Base-by-base conservation (phyloP, 345 rosid genomes). In the Salix dunnii region DNA sequence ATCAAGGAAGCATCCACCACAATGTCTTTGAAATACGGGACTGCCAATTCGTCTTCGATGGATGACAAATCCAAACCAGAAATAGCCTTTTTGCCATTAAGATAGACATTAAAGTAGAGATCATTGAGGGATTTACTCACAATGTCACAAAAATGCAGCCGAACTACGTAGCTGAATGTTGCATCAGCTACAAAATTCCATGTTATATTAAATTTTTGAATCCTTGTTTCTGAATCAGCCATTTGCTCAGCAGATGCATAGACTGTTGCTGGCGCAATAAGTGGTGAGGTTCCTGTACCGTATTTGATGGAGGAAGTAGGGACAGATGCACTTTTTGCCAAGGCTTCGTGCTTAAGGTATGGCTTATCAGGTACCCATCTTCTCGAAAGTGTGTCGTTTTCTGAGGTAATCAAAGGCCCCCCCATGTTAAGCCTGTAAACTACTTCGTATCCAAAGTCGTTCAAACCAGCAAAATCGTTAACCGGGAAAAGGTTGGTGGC, bases 91-190 rank as follows among this genome's bases (percentile, higher is more conserved):
- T 89, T 92, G 1, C 83, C 88, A 48, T 90, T 90, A 5, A 92
- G 71, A 72, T 90, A 92, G 14, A 92, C 94, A 67, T 92, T 87
- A 82, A 92, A 92, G 81, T 90, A 92, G 12, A 92, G 80, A 31
- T 89, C 89, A 71, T 90, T 84, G n/a, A 87, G 84, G 58, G 93
- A 70, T 79, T 90, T 89, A 81, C 97, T 92, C 31, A 90, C 88
- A 9, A 92, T 88, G 77, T 92, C 97, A 69, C 95, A 89, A 77
- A 92, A 92, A 86, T 92, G 97, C 73, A 92, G 77, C 73, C 97
- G 81, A 27, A 92, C 58, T 69, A 90, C 35, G 82, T 92, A 92
- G 82, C 72, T 79, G 76, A 88, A 92, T 0, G 90, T 30, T 16
- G 84, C 49, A 76, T 90, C 90, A 2, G 88, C 88, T 2, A 86